phyloP scores from a whole-genome alignment of 2,329 filamentous ascomycete genomes.

The Aspergillus phoenicis region DNA sequence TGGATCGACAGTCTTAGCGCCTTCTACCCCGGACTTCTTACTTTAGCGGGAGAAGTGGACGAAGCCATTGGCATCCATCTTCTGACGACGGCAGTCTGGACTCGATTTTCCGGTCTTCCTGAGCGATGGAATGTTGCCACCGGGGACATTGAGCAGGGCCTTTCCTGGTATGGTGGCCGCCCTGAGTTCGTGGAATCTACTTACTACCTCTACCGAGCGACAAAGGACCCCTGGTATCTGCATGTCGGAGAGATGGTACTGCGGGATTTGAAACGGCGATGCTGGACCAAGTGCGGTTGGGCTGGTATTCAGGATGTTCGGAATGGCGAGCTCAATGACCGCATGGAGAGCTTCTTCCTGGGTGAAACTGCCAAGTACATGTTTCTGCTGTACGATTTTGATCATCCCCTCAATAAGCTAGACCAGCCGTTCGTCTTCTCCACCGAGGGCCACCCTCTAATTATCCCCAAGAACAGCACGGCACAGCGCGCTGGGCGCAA shows the following conservation, averaged over 20 bases:
- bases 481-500: slow-evolving; percentile 15
- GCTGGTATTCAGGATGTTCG: slow-evolving; percentile 82
- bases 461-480: slow-evolving; percentile 66
- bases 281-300: slow-evolving; percentile 91
- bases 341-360: slow-evolving; percentile 98
- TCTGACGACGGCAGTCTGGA: slow-evolving; percentile 91
- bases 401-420: slow-evolving; percentile 82
- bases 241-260: slow-evolving; percentile 95
- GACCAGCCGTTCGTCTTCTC: slow-evolving; percentile 91
- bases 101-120: slow-evolving; percentile 86
- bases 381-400: slow-evolving; percentile 83
- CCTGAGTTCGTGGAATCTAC: slow-evolving; percentile 97
- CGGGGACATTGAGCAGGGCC: slow-evolving; percentile 78
- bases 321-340: slow-evolving; percentile 82
- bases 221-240: slow-evolving; percentile 92
- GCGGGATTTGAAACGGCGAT: slow-evolving; percentile 81
- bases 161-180: slow-evolving; percentile 92
- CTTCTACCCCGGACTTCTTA: slow-evolving; percentile 88
- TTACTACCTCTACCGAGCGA: slow-evolving; percentile 93
- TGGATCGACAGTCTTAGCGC: slow-evolving; percentile 97
- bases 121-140: slow-evolving; percentile 91
- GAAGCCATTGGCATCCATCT: slow-evolving; percentile 89
- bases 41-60: slow-evolving; percentile 83
- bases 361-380: slow-evolving; percentile 96
- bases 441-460: slow-evolving; percentile 90